Conservation (phyloP, 768 basidiomycete species). For the Strobilomyces echinocephalus region DNA sequence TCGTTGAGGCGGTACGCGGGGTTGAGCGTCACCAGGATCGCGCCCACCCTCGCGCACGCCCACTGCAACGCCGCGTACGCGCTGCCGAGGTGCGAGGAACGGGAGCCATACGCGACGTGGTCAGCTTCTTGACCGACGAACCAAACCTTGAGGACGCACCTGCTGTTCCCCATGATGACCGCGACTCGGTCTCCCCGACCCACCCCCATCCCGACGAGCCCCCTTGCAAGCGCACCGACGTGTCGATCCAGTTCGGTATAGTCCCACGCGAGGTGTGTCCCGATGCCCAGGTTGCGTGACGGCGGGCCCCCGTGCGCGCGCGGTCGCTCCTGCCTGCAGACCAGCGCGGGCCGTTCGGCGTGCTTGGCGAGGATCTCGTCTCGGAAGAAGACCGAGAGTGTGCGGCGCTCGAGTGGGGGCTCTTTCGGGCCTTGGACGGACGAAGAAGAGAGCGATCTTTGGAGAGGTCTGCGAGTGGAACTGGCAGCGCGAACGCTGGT, state of each 20-base stretch:
- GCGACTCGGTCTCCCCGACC: conserved; percentile 72
- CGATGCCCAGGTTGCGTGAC: conserved; percentile 45
- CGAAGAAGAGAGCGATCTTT: conserved; percentile 40
- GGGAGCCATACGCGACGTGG: background rate
- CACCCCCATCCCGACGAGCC: conserved; percentile 65
- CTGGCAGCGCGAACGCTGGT: background rate
- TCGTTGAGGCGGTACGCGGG: conserved; percentile 73
- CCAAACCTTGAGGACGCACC: conserved; percentile 37
- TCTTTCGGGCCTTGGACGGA: conserved; percentile 52
- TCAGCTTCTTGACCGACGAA: too few species aligned
- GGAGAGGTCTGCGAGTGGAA: conserved; percentile 7
- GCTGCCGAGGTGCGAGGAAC: conserved; percentile 33
- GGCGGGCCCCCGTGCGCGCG: conserved; percentile 57
- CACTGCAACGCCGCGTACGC: conserved; percentile 79
- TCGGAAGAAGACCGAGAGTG: conserved; percentile 59
- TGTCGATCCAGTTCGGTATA: conserved; percentile 66
- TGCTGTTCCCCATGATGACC: conserved; percentile 79
- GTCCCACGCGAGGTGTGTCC: conserved; percentile 62
- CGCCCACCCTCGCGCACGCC: conserved; percentile 82
- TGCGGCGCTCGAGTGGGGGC: conserved; percentile 52
- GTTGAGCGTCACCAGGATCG: conserved; percentile 77
- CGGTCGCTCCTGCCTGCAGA: conserved; percentile 57
- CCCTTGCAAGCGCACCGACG: conserved; percentile 64
- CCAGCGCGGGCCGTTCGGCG: conserved; percentile 52
- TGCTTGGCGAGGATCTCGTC: conserved; percentile 50